Evolutionary conservation across 108 stramenopile genomes (phyloP).

Genomic region (Nitzschia palea): DNA sequence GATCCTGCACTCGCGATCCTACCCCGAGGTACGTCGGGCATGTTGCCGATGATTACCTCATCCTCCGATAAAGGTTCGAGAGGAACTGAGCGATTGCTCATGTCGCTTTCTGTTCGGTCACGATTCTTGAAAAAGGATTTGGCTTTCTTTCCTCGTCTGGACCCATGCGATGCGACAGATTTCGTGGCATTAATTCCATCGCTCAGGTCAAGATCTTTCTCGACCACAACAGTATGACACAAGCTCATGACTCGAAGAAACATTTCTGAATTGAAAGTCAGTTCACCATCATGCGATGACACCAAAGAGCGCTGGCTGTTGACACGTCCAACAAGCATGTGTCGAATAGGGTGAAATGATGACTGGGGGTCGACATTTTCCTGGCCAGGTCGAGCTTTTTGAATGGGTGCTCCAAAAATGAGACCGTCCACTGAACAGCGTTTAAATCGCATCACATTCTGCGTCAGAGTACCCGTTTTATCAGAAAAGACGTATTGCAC

Average conservation of each 20-base stretch:
- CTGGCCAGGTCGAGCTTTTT: conserved; percentile 47
- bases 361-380: conserved; percentile 17
- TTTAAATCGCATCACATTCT: conserved; percentile 97
- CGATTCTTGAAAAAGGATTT: conserved; percentile 6
- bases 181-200: conserved; percentile 20
- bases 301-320: background rate
- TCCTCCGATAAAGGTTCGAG: conserved; percentile 15
- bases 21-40: conserved; percentile 17
- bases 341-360: conserved; percentile 54
- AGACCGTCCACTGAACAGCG: conserved; percentile 90
- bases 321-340: conserved; percentile 51
- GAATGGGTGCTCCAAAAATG: conserved; percentile 83
- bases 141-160: background rate
- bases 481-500: conserved; percentile 95
- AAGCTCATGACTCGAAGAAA: conserved; percentile 88
- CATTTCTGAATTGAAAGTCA: conserved; percentile 88
- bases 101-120: conserved; percentile 14
- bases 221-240: conserved; percentile 92
- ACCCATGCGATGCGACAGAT: conserved; percentile 11
- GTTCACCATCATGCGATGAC: conserved; percentile 14
- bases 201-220: conserved; percentile 70
- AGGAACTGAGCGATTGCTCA: conserved; percentile 1
- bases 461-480: conserved; percentile 97
- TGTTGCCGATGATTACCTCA: conserved; percentile 1
- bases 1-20: conserved; percentile 14